These are phyloP conservation scores for Pichia sp. DNA, from an alignment of 1,139 yeast genomes.

Conservation along the genomic window DNA sequence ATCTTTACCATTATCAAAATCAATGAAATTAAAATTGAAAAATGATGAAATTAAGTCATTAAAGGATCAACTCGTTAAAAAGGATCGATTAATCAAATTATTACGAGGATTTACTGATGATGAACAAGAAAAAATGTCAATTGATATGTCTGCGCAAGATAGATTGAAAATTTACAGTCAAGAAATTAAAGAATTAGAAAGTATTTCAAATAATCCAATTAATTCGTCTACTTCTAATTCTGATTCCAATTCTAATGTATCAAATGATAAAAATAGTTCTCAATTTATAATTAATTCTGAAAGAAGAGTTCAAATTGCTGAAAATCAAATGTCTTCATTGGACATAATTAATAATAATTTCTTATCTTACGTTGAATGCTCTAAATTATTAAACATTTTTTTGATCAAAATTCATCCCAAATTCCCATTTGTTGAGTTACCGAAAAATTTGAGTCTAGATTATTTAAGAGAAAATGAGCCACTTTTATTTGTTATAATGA, in stretches of 20 bases:
- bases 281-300: constrained; percentile 30
- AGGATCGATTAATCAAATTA: constrained; percentile 14
- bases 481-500: constrained; percentile 53
- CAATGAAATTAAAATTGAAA: constrained; percentile 11
- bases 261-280: constrained; percentile 24
- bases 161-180: constrained; percentile 9
- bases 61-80: constrained; percentile 14
- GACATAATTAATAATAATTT: constrained; percentile 48
- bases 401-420: constrained; percentile 33
- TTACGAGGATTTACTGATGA: constrained; percentile 13
- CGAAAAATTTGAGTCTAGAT: constrained; percentile 38
- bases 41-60: constrained; percentile 13
- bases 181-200: constrained; percentile 34
- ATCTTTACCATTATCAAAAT: constrained; percentile 14
- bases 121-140: constrained; percentile 6
- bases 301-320: constrained; percentile 33
- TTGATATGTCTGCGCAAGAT: constrained; percentile 5
- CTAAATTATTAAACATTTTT: constrained; percentile 39
- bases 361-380: constrained; percentile 46
- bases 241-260: not conserved
- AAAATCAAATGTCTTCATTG: constrained; percentile 21
- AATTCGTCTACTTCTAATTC: constrained; percentile 29
- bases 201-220: constrained; percentile 20
- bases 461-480: constrained; percentile 50
- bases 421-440: constrained; percentile 53